Evolutionary conservation across 2,329 filamentous ascomycete genomes (phyloP), one percentile per base, ranked within the genome.

Genomic region (Macrophomina tecta): DNA sequence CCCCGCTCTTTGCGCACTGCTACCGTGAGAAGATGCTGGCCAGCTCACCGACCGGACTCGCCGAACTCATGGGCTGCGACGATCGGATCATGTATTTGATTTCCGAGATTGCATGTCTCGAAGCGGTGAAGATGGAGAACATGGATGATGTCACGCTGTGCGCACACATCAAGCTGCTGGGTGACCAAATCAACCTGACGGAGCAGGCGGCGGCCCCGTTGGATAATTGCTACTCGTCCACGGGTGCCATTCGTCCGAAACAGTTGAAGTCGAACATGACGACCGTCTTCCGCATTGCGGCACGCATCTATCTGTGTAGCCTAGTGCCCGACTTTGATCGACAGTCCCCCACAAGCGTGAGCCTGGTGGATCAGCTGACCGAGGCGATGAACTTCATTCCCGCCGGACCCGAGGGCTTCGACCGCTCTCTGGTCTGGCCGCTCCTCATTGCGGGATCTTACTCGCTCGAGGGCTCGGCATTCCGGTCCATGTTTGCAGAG

Each of bases 61-160:
- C 91, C 64, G 93, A 97, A 82, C 86, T 98, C 62, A 98, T 98
- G 94, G 95, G 95, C 72, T 98, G 95, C 79, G 94, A 98, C 70
- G 95, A 99, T 80, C 89, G 90, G 28, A 91, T 98, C 80, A 97
- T 99, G 93, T 98, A 97, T 79, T 85, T 98, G 73, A 97, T 99
- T 77, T 97, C 93, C 1, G 95, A 99, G 81, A 97, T 98, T 73
- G 92, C 94, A 65, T 98, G 95, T 79, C 88, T 99, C 64, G 95
- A 98, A 78, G 91, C 92, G 3, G 87, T 97, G 70, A 96, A 95
- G 84, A 82, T 84, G 46, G 91, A 79, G 69, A 76, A 91, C 72
- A 93, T 95, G 72, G 91, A 97, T 72, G 90, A 95, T 74, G 89
- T 95, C 70, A 88, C 89, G 61, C 88, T 98, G 52, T 97, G 94